Evolutionary conservation across 2,329 filamentous ascomycete species (phyloP), one percentile per base, ranked within the genome.

Genomic region (Clonostachys byssicola): DNA sequence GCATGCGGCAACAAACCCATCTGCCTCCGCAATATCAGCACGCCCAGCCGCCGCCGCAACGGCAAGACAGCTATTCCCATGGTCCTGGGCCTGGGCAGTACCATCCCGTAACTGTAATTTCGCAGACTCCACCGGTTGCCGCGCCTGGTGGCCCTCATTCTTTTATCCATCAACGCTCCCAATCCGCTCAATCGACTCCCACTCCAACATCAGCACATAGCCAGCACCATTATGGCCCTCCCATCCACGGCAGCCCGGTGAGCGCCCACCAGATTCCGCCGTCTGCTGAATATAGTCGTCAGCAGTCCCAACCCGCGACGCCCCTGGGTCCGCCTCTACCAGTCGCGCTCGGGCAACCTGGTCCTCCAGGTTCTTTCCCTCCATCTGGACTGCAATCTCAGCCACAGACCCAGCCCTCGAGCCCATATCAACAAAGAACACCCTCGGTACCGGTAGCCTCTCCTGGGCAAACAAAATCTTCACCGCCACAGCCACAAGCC

Each of bases 141-240:
- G 69, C 70, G 12, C 65, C 71, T 9, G 66, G 65, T 44, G 64
- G 63, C 16, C 58, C 60, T 9, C 67, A 60, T 53, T 58, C 67
- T 43, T 52, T 60, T 10, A 54, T 72, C 51, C 75, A 75, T 47
- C 72, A 73, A 51, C 66, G 79, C 55, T 80, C 81, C 40, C 77
- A 77, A 47, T 85, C 81, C 18, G 67, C 74, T 6, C 77, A 83
- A 47, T 83, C 81, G 12, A 76, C 73, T 23, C 68, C 78, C 12
- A 85, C 81, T 35, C 80, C 80, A n/a, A 82, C 78, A 7, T 83
- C 80, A 38, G 75, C 80, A 14, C 80, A 83, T 42, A 78, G 75
- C 56, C 80, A 83, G 60, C 75, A 75, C 42, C 72, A 73, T 9
- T 80, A 75, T 54, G 74, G 73, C 12, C 62, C 75, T 30, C 79